Evolutionary conservation across 495 filamentous ascomycete species (phyloP).

Genomic region (Filosporella fistucella): DNA sequence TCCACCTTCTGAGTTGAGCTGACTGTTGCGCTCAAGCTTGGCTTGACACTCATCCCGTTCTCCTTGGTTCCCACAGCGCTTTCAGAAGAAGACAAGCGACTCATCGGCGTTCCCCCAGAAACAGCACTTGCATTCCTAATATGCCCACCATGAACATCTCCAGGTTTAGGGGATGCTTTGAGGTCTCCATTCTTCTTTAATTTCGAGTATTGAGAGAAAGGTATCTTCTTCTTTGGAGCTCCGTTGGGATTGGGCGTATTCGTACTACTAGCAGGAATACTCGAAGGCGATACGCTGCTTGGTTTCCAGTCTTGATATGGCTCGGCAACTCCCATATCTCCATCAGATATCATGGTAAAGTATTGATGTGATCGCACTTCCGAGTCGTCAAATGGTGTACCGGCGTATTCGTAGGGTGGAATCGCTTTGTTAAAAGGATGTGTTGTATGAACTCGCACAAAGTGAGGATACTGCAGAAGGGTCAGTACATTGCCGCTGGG

Average conservation of each 20-base stretch:
- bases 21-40: no score
- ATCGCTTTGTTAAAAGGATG: slow-evolving; percentile 5
- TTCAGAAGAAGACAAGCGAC: slow-evolving; percentile 19
- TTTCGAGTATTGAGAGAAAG: slow-evolving; percentile 23
- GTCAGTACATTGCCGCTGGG: slow-evolving; percentile 2
- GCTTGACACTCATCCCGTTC: slow-evolving; percentile 6
- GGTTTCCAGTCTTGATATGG: slow-evolving; percentile 22
- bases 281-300: slow-evolving; percentile 6
- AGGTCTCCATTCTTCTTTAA: slow-evolving; percentile 20
- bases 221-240: slow-evolving; percentile 19
- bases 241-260: slow-evolving; percentile 20
- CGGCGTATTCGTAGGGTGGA: slow-evolving; percentile 16
- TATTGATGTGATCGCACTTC: slow-evolving; percentile 24
- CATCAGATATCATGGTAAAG: slow-evolving; percentile 24
- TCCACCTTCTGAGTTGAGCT: slow-evolving; percentile 7
- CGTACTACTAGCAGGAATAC: slow-evolving; percentile 15
- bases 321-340: slow-evolving; percentile 14
- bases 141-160: slow-evolving; percentile 10
- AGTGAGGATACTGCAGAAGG: slow-evolving; percentile 19
- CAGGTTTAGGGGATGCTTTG: slow-evolving; percentile 17
- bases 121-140: slow-evolving; percentile 19
- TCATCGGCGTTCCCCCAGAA: slow-evolving; percentile 14
- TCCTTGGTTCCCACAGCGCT: slow-evolving; percentile 4
- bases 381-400: slow-evolving; percentile 18
- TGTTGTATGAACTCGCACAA: slow-evolving; percentile 18